Conservation (phyloP, 2,329 filamentous ascomycete species). For the Coniochaeta hoffmannii region DNA sequence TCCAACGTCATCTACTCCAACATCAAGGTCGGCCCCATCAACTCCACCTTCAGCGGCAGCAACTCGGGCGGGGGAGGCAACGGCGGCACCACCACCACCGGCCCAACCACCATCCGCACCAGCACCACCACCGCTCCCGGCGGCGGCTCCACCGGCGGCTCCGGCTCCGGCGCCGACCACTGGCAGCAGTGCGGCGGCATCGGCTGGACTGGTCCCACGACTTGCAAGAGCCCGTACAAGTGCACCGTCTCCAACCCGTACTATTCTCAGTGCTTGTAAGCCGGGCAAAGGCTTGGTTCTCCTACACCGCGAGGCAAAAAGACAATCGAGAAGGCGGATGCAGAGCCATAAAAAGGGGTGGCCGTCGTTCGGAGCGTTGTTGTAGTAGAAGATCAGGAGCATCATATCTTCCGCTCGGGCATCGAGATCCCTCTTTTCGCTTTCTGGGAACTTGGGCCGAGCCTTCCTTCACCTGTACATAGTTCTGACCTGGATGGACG, state of each 20-base stretch:
- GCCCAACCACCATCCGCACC: conserved; percentile 8
- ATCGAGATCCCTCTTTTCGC: neutral
- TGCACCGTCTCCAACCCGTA: conserved; percentile 26
- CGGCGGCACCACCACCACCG: conserved; percentile 5
- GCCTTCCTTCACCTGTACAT: conserved; percentile 1
- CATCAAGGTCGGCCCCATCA: conserved; percentile 51
- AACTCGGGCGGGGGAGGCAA: conserved; percentile 6
- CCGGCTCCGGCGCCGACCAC: conserved; percentile 12
- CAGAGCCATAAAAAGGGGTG: neutral
- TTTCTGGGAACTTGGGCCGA: neutral
- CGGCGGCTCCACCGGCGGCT: conserved; percentile 6
- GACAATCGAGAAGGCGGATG: neutral
- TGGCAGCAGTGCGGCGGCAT: conserved; percentile 26
- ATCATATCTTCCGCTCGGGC: neutral
- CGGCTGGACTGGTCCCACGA: conserved; percentile 21
- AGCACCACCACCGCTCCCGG: conserved; percentile 7
- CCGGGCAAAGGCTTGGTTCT: too few relatives aligned
- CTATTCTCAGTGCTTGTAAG: conserved; percentile 28
- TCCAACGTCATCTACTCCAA: conserved; percentile 50
- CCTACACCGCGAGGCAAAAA: neutral
- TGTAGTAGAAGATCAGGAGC: neutral
- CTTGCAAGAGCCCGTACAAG: conserved; percentile 21
- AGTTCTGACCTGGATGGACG: conserved; percentile 2
- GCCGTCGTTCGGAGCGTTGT: neutral
- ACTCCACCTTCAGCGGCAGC: conserved; percentile 36